Base-by-base conservation (phyloP, 306 rosid species). In the Prunus campanulata region DNA sequence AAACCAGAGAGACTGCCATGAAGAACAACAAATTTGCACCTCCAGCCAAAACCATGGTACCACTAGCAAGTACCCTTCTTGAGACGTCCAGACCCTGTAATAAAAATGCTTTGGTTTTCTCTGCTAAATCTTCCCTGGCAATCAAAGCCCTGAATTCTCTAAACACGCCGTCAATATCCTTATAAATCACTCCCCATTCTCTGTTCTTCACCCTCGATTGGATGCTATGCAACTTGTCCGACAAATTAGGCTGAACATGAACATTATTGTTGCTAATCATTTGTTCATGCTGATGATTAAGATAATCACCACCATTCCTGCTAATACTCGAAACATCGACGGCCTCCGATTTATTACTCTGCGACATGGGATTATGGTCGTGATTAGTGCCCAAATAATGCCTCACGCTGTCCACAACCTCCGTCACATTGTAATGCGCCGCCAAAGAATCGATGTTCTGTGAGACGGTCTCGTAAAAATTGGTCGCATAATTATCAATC, bases 371-470 rank as follows among this genome's bases (percentile, higher is more conserved):
- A 55, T 55, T 6, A 19, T 8, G 61, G 22, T 24, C 30, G 25
- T 77, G 32, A 57, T 49, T 71, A 32, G 35, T 32, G 35, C 20
- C 35, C 16, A 60, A 51, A 69, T 64, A 84, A 16, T 46, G 67
- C 83, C 51, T 81, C 49, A 84, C 55, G 5, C 57, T 63, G 49
- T 81, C 79, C 22, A 78, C 83, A 46, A 81, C 66, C 78, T 84
- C 83, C 2, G 88, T 84, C 11, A 75, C 72, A 39, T 84, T 81
- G 62, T 77, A 84, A 70, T 84, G 57, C 8, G 27, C 78, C 3
- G 85, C 85, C 64, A 81, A 65, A 42, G 85, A 77, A 66, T 84
- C 83, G 11, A 84, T 59, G 11, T 74, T 81, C 59, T 70, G 76
- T 11, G 64, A 62, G 30, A 84, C 59, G 2, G 78, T 71, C 25